Evolutionary conservation across 1,284 basidiomycete genomes (phyloP).

Genomic region (Ceratobasidium theobromae): DNA sequence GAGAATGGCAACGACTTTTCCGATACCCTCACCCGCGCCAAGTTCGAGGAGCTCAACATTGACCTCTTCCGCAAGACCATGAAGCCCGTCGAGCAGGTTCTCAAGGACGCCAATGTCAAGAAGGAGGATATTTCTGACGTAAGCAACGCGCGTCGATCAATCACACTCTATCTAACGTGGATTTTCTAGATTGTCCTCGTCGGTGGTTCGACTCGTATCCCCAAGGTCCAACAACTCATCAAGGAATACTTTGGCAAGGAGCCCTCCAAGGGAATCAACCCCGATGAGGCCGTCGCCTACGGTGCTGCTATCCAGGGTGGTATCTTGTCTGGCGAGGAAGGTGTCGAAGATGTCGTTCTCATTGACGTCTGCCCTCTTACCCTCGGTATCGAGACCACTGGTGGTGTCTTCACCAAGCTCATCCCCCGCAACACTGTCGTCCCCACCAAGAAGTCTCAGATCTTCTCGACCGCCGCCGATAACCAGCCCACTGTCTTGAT

Average conservation of each 20-base stretch:
- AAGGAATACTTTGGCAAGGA: constrained; percentile 95
- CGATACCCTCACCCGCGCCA: constrained; percentile 95
- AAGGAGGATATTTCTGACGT: constrained; percentile 96
- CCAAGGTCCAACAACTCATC: constrained; percentile 96
- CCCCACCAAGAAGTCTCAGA: constrained; percentile 96
- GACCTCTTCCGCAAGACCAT: constrained; percentile 99
- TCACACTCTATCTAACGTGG: neutral
- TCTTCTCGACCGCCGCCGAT: constrained; percentile 96
- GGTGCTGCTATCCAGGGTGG: constrained; percentile 98
- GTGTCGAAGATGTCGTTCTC: constrained; percentile 82
- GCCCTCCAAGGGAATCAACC: constrained; percentile 91
- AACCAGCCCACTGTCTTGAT: constrained; percentile 92
- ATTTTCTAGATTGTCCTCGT: constrained; percentile 72
- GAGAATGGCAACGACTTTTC: constrained; percentile 96
- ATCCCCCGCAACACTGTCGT: constrained; percentile 97
- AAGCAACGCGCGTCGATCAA: constrained; percentile 38
- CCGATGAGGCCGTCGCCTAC: constrained; percentile 93
- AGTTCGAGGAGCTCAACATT: constrained; percentile 99
- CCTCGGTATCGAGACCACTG: constrained; percentile 97
- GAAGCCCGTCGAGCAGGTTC: constrained; percentile 98
- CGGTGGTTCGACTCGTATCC: constrained; percentile 98
- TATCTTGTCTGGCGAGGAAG: constrained; percentile 88
- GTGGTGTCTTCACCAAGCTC: constrained; percentile 97
- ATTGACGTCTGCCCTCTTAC: constrained; percentile 95
- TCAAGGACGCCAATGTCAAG: constrained; percentile 97